These are phyloP conservation scores for Trichosporon ovoides DNA, from an alignment of 1,284 basidiomycete species.

Conservation along the genomic window DNA sequence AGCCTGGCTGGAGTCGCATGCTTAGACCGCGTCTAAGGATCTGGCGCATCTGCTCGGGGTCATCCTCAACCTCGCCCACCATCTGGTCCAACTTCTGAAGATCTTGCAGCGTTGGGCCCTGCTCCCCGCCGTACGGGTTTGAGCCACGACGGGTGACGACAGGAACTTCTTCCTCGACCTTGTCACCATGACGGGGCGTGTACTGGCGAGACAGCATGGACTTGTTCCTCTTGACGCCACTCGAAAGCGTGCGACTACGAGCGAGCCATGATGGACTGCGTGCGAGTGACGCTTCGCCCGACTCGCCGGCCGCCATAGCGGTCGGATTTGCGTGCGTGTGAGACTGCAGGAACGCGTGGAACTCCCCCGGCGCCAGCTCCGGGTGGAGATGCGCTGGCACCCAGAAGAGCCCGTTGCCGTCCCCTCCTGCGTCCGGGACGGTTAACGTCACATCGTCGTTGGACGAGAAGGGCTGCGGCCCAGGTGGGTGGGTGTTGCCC, in stretches of 20 bases:
- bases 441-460: conserved; percentile 44
- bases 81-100: conserved; percentile 86
- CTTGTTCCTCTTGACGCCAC: conserved; percentile 65
- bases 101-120: conserved; percentile 79
- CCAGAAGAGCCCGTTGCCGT: conserved; percentile 69
- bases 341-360: conserved; percentile 88
- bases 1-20: conserved; percentile 71
- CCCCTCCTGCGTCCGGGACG: conserved; percentile 29
- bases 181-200: conserved; percentile 67
- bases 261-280: conserved; percentile 40
- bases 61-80: conserved; percentile 81
- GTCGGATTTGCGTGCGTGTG: conserved; percentile 61
- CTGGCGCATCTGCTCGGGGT: conserved; percentile 74
- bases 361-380: conserved; percentile 93
- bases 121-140: conserved; percentile 59
- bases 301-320: conserved; percentile 30
- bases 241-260: conserved; percentile 45
- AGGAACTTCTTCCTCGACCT: conserved; percentile 60
- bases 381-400: conserved; percentile 93
- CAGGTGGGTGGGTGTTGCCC: neutral
- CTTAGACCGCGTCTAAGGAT: conserved; percentile 82
- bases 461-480: conserved; percentile 28
- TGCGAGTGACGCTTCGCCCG: conserved; percentile 24
- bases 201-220: conserved; percentile 89
- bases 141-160: conserved; percentile 60